Evolutionary conservation across 257 asterid genomes (phyloP), one percentile per base, ranked within the genome.

Genomic region (Solanum bukasovii): DNA sequence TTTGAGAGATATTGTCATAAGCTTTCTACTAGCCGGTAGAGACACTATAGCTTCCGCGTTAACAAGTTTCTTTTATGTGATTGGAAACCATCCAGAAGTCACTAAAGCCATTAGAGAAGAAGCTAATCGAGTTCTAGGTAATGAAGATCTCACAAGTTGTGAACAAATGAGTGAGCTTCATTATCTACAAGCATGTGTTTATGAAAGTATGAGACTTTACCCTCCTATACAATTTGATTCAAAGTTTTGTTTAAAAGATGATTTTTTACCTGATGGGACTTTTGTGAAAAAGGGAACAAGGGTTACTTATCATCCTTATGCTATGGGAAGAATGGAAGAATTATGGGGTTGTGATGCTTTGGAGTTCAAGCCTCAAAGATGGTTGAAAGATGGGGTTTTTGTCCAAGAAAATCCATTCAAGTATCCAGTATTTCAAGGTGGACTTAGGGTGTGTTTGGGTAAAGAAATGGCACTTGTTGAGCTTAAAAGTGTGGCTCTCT

Each of bases 401-500:
- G 77, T 68, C 8, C 90, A 89, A 77, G 92, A 89, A 89, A 92
- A 92, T 90, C 93, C 94, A 34, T 92, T 92, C 23, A 88, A 90
- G 85, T 92, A 88, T 65, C 93, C 94, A 16, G 94, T 92, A 23
- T 92, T 92, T 86, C 94, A 92, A 90, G 94, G 90, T 9, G 94
- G 94, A 65, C 46, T 38, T 27, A 87, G 94, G 91, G 91, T 90
- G 59, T 92, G 94, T 89, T 44, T 92, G 88, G 94, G 94, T 20
- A 92, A 92, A 87, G 93, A 92, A 75, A 88, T 92, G 86, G 94
- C 94, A 8, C 89, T 92, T 4, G 59, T 90, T 83, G 93, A 95
- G 93, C 49, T 96, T 12, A 94, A 95, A 86, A 88, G 91, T 37
- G 97, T 96, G 4, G 95, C 94, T 0, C 56, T 94, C 34, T 90